phyloP scores from a whole-genome alignment of 1,139 yeast genomes.

The Wickerhamomyces sp. region DNA sequence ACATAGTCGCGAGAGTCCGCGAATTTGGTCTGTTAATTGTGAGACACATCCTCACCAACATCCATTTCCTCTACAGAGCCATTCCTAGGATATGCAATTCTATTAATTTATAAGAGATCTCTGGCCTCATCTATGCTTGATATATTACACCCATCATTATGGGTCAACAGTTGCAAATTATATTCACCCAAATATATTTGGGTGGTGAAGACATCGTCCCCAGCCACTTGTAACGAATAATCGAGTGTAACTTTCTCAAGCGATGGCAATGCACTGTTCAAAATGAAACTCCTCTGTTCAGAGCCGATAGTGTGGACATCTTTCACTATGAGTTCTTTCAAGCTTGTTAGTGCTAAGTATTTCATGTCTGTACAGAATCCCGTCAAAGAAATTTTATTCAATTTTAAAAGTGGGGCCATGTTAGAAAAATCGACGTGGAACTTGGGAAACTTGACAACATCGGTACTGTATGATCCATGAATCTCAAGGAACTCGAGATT shows the following conservation, averaged over 20 bases:
- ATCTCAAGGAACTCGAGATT: neutral
- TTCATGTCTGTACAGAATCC: neutral
- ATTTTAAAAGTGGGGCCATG: neutral
- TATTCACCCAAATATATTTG: neutral
- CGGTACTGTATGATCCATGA: neutral
- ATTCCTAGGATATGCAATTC: too few species aligned
- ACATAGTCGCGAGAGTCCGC: too few species aligned
- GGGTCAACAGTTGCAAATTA: neutral
- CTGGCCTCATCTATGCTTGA: slow-evolving; percentile 1
- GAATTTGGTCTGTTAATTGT: too few species aligned
- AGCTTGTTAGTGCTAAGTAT: neutral
- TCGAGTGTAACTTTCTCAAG: neutral
- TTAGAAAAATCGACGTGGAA: neutral
- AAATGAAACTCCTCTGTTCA: neutral
- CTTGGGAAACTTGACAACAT: neutral
- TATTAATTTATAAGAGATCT: too few species aligned
- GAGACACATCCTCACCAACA: too few species aligned
- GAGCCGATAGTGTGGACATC: neutral
- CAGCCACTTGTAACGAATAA: neutral
- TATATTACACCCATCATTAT: neutral
- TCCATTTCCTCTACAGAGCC: too few species aligned
- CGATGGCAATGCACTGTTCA: neutral
- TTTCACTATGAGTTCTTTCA: neutral
- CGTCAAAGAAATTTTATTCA: neutral
- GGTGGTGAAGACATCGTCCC: neutral